Evolutionary conservation across 2,329 filamentous ascomycete species (phyloP), one percentile per base, ranked within the genome.

Genomic region (Cladosporium velox): DNA sequence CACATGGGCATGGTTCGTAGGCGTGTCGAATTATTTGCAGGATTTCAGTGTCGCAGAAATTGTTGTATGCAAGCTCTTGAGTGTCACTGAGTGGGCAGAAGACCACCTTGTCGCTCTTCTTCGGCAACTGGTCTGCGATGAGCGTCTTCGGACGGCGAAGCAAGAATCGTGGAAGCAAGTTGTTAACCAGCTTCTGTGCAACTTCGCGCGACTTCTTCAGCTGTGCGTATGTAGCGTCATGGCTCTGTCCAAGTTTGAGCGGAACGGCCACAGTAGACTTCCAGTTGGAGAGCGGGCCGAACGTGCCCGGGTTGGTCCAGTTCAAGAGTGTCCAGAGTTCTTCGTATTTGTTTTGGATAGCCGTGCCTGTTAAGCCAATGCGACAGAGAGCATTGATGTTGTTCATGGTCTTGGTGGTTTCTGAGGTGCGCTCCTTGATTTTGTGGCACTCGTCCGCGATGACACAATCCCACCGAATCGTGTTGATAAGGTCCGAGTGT

Each of bases 321-420:
- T 99, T 96, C 2, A 99, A 82, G 0, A 99, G 83, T 0, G 93
- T 96, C 94, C 94, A 99, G 0, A 99, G 84, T 77, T 99, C 95
- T 75, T 97, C 92, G 76, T 99, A 99, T 70, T 92, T 95, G 78
- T 99, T 99, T 76, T 99, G 95, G 54, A 99, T 97, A 0, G 94
- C 94, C 0, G 95, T 99, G 1, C 95, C 95, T 0, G 93, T 98
- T 10, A 99, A 83, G 0, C 95, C 95, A 67, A 99, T 93, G 38
- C 95, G 87, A 74, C 95, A 98, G 2, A 98, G 85, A 0, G 93
- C 88, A 72, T 99, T 99, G 71, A 98, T 83, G 68, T 93, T 87
- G 72, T 92, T 91, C 90, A 99, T 94, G 0, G 93, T 89, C 73
- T 91, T 87, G 0, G 94, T 95, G 8, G 90, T 91, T 68, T 90